A percentile compares a stretch with the other conserved stretches of the same genome.
These are phyloP conservation scores for Calcarisporium arbuscula DNA, from an alignment of 2,329 filamentous ascomycete genomes.

Conservation along the genomic window DNA sequence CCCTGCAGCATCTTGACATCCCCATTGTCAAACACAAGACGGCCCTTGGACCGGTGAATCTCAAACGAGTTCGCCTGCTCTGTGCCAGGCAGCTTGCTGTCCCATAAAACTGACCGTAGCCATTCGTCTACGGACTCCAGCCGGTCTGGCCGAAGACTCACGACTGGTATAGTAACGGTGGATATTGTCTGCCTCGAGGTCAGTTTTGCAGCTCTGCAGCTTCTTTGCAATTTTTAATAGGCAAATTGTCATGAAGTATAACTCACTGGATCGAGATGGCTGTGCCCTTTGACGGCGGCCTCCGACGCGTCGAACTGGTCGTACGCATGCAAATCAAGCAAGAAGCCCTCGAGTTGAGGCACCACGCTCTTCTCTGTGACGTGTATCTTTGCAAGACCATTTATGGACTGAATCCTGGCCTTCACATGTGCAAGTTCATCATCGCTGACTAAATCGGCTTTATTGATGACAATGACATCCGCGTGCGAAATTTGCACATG, in stretches of 20 bases:
- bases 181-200: slow-evolving; percentile 76
- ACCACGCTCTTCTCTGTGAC: slow-evolving; percentile 75
- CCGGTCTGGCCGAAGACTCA: slow-evolving; percentile 49
- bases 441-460: slow-evolving; percentile 72
- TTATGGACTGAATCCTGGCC: slow-evolving; percentile 74
- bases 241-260: slow-evolving; percentile 8
- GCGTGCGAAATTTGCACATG: slow-evolving; percentile 96
- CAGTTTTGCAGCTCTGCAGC: too few species aligned
- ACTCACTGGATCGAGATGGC: slow-evolving; percentile 79
- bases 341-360: slow-evolving; percentile 73
- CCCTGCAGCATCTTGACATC: slow-evolving; percentile 76
- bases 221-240: too few species aligned
- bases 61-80: slow-evolving; percentile 51
- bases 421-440: slow-evolving; percentile 64
- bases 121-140: slow-evolving; percentile 67
- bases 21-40: slow-evolving; percentile 60
- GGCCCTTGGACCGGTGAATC: slow-evolving; percentile 82
- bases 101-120: slow-evolving; percentile 82
- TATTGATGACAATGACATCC: slow-evolving; percentile 92
- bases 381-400: slow-evolving; percentile 79
- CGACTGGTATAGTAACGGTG: slow-evolving; percentile 67
- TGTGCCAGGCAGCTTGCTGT: slow-evolving; percentile 51
- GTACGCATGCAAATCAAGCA: slow-evolving; percentile 90
- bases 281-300: slow-evolving; percentile 71
- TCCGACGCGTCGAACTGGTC: slow-evolving; percentile 72